Evolutionary conservation across 2,329 filamentous ascomycete species (phyloP).

Genomic region (Diaporthe ampelina): DNA sequence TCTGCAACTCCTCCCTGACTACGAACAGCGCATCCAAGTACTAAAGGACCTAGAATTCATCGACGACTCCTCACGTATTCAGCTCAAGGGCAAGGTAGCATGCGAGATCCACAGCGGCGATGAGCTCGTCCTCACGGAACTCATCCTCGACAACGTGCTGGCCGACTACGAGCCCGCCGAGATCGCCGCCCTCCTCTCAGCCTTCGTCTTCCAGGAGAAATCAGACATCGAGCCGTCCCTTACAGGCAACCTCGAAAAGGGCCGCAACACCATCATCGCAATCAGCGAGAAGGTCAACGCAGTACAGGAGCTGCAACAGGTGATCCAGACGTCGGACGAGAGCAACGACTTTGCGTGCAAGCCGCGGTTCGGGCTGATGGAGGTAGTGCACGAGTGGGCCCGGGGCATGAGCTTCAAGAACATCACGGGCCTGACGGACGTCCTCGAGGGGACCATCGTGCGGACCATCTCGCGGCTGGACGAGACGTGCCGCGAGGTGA

Average conservation of each 20-base stretch:
- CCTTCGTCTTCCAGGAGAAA: conserved; percentile 98
- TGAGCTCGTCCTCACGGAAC: conserved; percentile 94
- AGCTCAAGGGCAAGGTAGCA: conserved; percentile 97
- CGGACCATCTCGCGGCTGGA: conserved; percentile 93
- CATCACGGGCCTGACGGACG: conserved; percentile 95
- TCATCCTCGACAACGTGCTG: conserved; percentile 96
- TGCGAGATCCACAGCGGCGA: conserved; percentile 98
- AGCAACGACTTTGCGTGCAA: conserved; percentile 91
- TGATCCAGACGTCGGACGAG: conserved; percentile 90
- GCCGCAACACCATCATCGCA: conserved; percentile 86
- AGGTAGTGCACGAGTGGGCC: conserved; percentile 99
- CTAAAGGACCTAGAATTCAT: conserved; percentile 94
- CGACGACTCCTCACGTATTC: conserved; percentile 87
- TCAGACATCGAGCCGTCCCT: conserved; percentile 85
- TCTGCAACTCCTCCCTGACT: conserved; percentile 93
- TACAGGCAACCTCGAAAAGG: conserved; percentile 84
- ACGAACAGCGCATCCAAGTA: conserved; percentile 93
- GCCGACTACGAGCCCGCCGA: conserved; percentile 96
- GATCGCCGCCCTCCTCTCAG: conserved; percentile 92
- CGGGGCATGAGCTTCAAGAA: conserved; percentile 98
- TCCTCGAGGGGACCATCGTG: conserved; percentile 97
- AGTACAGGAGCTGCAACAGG: conserved; percentile 90
- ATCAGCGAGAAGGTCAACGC: conserved; percentile 95
- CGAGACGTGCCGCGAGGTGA: conserved; percentile 96
- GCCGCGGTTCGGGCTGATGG: conserved; percentile 92